Evolutionary conservation across 1,284 basidiomycete species (phyloP), one percentile per base, ranked within the genome.

Genomic region (Trametes polyzona): DNA sequence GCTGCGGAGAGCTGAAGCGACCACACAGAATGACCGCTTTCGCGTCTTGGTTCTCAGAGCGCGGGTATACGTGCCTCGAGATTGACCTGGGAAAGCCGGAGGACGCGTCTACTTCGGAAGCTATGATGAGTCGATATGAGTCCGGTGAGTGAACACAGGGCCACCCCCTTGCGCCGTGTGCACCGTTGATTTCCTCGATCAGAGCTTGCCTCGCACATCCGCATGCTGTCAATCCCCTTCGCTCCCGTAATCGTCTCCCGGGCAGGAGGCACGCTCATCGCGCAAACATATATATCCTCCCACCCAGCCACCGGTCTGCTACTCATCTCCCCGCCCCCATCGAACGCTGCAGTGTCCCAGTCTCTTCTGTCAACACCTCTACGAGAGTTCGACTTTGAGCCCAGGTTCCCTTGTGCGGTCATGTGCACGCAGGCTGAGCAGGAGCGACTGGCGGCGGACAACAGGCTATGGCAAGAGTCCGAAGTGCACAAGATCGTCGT

Each of bases 231-330:
- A 5, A 81, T 83, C 47, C 82, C 85, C 11, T 89, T 87, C 63
- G 81, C 86, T 1, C 87, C 87, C 0, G 77, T 90, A 39, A 71
- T 90, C 39, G 74, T 89, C 59, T 80, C 87, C 1, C 76, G 78
- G 9, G 78, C 76, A 0, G 67, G 73, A 1, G 78, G 78, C 12
- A 78, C 80, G 47, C 73, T 89, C 43, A 79, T 90, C 50, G 80
- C 83, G 10, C 85, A 90, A 67, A 78, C 83, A 12, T 89, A 87
- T 67, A 80, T 90, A 53, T 86, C 83, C 8, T 87, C 84, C 30
- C 71, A 86, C 65, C 84, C 85, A 1, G 85, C 84, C 2, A 76
- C 76, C 10, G 87, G 79, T 0, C 73, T 90, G 40, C 77, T 87
- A 39, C 74, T 90, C 24, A 77, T 87, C 35, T 79, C 82, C 27